Conservation (phyloP, 352 stramenopile genomes). For the Achlya hypogyna region DNA sequence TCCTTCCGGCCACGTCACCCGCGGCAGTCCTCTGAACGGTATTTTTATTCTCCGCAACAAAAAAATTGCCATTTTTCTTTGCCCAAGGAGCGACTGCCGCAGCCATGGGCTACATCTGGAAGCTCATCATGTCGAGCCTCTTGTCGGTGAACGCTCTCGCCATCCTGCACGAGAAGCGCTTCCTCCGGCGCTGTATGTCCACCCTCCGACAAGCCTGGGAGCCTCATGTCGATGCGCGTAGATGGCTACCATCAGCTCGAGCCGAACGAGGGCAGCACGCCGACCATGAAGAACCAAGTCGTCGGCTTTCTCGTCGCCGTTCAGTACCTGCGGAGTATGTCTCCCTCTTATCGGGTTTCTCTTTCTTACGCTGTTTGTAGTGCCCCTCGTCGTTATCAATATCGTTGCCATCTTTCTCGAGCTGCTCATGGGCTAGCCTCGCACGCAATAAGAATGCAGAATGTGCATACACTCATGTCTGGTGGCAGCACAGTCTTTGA, state of each 20-base stretch:
- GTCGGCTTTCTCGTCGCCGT: conserved; percentile 76
- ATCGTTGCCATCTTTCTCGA: conserved; percentile 73
- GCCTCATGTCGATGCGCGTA: conserved; percentile 19
- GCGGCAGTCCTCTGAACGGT: too few relatives aligned
- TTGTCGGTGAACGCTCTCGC: conserved; percentile 80
- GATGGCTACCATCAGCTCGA: conserved; percentile 81
- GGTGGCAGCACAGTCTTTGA: too few relatives aligned
- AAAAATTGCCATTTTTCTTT: too few relatives aligned
- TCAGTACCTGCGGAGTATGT: conserved; percentile 74
- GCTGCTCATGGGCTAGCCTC: conserved; percentile 51
- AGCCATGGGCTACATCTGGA: conserved; percentile 83
- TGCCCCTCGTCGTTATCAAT: conserved; percentile 77
- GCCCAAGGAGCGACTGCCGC: too few relatives aligned
- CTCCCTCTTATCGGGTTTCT: not conserved
- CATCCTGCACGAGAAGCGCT: conserved; percentile 83
- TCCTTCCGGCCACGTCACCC: too few relatives aligned
- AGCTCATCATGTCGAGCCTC: conserved; percentile 81
- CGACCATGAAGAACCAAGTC: conserved; percentile 84
- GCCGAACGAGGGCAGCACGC: conserved; percentile 43
- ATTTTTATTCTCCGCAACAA: too few relatives aligned
- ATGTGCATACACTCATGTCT: too few relatives aligned
- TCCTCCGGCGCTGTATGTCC: conserved; percentile 73
- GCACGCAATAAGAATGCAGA: too few relatives aligned
- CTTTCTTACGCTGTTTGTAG: conserved; percentile 25
- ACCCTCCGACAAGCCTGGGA: not conserved